These are phyloP conservation scores for Ceraceosorus guamensis DNA, from an alignment of 1,284 basidiomycete species.

Conservation along the genomic window DNA sequence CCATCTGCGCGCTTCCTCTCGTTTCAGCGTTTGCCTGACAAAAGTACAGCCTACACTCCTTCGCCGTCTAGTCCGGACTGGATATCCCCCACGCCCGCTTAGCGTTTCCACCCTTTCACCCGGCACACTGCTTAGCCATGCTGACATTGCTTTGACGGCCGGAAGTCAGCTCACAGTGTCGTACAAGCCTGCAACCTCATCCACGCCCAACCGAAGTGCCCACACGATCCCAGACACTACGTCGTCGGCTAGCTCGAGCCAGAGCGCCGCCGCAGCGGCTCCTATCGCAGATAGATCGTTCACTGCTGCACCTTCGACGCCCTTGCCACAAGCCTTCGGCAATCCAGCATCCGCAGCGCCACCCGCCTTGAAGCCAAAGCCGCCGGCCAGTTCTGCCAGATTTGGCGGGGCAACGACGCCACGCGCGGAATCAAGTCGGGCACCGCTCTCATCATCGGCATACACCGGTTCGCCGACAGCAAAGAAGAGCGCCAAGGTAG, in stretches of 20 bases:
- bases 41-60: too few species aligned
- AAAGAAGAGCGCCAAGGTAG: too few species aligned
- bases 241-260: slow-evolving; percentile 13
- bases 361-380: neutral
- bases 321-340: too few species aligned
- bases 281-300: too few species aligned
- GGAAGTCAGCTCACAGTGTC: slow-evolving; percentile 25
- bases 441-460: neutral
- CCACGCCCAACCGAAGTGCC: neutral
- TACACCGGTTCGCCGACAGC: too few species aligned
- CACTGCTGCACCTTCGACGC: too few species aligned
- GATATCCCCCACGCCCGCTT: slow-evolving; percentile 20
- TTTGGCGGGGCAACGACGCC: neutral
- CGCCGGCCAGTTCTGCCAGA: neutral
- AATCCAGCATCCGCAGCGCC: neutral
- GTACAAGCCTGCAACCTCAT: neutral
- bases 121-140: slow-evolving; percentile 5
- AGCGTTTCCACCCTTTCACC: neutral
- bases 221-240: slow-evolving; percentile 4
- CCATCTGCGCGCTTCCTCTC: neutral
- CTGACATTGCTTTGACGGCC: slow-evolving; percentile 9
- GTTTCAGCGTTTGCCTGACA: too few species aligned
- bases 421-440: neutral
- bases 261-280: slow-evolving; percentile 12
- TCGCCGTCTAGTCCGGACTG: slow-evolving; percentile 9